Percentiles rank a stretch among this genome's conserved stretches.
Evolutionary conservation across 75 land plant species (phyloP).

Genomic region (Pseudotsuga menziesii): DNA sequence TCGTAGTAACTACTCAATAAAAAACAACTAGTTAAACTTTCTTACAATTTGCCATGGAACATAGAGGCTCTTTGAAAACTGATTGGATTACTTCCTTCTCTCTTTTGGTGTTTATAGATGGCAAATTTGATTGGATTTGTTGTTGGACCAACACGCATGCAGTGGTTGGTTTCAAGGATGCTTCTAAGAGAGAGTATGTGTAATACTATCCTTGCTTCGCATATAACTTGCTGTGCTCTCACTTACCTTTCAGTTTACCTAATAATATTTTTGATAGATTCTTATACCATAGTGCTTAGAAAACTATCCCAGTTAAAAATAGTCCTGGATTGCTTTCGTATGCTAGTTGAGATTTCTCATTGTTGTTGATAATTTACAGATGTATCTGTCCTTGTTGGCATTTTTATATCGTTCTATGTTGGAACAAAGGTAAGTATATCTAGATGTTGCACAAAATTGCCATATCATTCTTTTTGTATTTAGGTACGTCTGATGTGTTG

Average conservation of each 20-base stretch:
- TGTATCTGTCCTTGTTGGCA: conserved; percentile 42
- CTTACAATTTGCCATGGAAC: too few species aligned
- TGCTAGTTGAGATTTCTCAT: not conserved
- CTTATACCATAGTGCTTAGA: not conserved
- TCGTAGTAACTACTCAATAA: too few species aligned
- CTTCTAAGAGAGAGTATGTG: conserved; percentile 58
- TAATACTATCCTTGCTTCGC: not conserved
- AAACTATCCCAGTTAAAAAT: not conserved
- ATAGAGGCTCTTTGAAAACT: too few species aligned
- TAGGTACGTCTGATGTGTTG: not conserved
- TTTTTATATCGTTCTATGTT: conserved; percentile 68
- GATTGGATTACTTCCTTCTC: too few species aligned
- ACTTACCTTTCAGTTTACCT: not conserved
- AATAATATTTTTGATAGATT: not conserved
- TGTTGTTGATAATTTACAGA: conserved; percentile 34
- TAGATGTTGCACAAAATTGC: not conserved
- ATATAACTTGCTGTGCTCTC: not conserved
- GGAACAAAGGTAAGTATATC: conserved; percentile 71
- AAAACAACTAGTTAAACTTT: too few species aligned
- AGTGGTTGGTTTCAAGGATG: conserved; percentile 59
- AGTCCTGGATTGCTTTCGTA: not conserved
- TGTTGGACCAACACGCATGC: conserved; percentile 81
- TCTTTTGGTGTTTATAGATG: conserved; percentile 41
- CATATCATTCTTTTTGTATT: not conserved
- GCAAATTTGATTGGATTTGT: conserved; percentile 96